Conservation (phyloP, 768 basidiomycete species). For the Rubroboletus satanas region DNA sequence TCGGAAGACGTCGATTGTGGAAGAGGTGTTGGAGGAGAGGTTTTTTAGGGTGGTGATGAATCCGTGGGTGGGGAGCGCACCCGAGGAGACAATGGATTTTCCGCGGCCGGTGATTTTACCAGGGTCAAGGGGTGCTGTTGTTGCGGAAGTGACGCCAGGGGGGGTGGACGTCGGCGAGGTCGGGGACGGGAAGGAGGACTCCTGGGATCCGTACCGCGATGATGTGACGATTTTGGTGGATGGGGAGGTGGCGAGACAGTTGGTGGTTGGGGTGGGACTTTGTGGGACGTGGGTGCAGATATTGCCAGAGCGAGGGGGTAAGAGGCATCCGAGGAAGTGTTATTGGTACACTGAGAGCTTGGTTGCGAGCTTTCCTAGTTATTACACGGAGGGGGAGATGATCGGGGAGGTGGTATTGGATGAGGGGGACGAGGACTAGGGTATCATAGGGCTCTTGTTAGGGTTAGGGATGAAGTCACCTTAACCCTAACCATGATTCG, state of each 20-base stretch:
- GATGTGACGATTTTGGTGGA: slow-evolving; percentile 31
- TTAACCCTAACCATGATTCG: slow-evolving; percentile 28
- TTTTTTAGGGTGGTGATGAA: slow-evolving; percentile 48
- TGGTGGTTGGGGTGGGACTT: slow-evolving; percentile 32
- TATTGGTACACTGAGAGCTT: slow-evolving; percentile 61
- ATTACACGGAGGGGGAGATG: slow-evolving; percentile 29
- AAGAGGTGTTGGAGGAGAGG: slow-evolving; percentile 38
- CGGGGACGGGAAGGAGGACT: slow-evolving; percentile 6
- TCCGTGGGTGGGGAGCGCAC: slow-evolving; percentile 43
- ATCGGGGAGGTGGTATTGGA: not conserved
- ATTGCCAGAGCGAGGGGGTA: slow-evolving; percentile 7
- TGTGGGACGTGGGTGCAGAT: slow-evolving; percentile 36
- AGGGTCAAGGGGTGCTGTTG: slow-evolving; percentile 28
- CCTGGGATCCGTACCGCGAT: slow-evolving; percentile 39
- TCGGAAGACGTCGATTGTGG: slow-evolving; percentile 28
- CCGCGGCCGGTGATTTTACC: slow-evolving; percentile 30
- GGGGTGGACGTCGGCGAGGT: not conserved
- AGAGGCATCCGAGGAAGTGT: slow-evolving; percentile 14
- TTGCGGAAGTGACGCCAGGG: slow-evolving; percentile 5
- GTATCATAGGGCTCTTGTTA: not conserved
- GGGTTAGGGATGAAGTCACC: slow-evolving; percentile 14
- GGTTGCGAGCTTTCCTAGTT: slow-evolving; percentile 49
- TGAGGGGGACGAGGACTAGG: not conserved
- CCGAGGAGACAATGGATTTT: slow-evolving; percentile 37
- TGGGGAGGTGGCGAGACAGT: slow-evolving; percentile 3